A percentile compares a stretch with the other conserved stretches of the same genome.
phyloP scores from a whole-genome alignment of 192 early-diverging fungal species.

The Linnemannia elongata region DNA sequence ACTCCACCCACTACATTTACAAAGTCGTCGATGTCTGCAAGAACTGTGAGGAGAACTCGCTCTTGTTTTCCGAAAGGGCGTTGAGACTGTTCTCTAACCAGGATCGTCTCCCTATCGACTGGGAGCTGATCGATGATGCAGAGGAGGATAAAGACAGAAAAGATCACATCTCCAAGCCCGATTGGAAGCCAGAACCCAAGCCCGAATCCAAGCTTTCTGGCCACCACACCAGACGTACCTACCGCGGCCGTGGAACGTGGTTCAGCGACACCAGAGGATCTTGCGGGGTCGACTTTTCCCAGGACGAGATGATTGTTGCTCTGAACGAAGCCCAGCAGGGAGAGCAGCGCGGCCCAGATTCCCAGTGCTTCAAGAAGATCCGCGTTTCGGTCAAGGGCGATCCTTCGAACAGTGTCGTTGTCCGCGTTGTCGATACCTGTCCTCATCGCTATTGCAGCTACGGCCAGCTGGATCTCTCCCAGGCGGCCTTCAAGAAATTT shows the following conservation, averaged over 20 bases:
- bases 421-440: constrained; percentile 29
- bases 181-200: background rate
- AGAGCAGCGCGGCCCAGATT: constrained; percentile 1
- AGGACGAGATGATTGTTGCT: constrained; percentile 22
- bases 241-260: constrained; percentile 30
- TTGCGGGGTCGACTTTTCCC: constrained; percentile 14
- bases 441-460: constrained; percentile 19
- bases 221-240: background rate
- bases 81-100: constrained; percentile 10
- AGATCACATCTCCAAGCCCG: background rate
- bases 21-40: constrained; percentile 21
- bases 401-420: constrained; percentile 14
- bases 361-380: constrained; percentile 31
- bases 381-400: constrained; percentile 14
- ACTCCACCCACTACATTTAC: background rate
- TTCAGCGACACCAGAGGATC: constrained; percentile 23
- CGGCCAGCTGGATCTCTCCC: constrained; percentile 19
- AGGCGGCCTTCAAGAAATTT: constrained; percentile 14
- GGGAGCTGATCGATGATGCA: background rate
- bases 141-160: background rate
- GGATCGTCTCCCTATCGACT: constrained; percentile 1
- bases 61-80: background rate
- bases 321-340: constrained; percentile 19
- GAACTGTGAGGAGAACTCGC: constrained; percentile 8
- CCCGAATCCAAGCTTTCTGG: background rate